Evolutionary conservation across 2,329 filamentous ascomycete genomes (phyloP).

Genomic region (Ophiostoma ulmi): DNA sequence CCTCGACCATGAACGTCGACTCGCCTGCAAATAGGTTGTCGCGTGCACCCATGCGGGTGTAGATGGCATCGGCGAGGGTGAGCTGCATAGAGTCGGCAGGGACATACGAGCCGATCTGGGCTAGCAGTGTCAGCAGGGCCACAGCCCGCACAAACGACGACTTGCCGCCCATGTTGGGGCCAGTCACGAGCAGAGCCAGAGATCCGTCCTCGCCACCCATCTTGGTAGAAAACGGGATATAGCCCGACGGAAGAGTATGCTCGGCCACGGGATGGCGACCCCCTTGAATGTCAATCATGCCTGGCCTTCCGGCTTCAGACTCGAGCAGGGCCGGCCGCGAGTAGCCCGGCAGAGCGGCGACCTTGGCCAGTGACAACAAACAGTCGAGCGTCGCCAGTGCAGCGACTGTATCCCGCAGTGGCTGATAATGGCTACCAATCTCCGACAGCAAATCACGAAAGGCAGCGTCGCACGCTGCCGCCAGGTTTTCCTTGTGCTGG

Average conservation of each 20-base stretch:
- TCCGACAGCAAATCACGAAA: conserved; percentile 66
- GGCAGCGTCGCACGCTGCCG: conserved; percentile 82
- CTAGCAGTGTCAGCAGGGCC: conserved; percentile 87
- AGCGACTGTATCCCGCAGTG: conserved; percentile 81
- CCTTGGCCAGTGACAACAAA: conserved; percentile 75
- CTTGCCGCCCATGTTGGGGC: conserved; percentile 98
- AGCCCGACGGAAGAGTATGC: conserved; percentile 74
- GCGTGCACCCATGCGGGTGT: conserved; percentile 91
- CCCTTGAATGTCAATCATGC: conserved; percentile 60
- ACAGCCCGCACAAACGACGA: conserved; percentile 94
- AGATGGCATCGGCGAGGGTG: conserved; percentile 83
- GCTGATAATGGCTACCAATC: conserved; percentile 80
- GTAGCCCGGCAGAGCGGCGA: conserved; percentile 84
- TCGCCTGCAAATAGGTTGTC: conserved; percentile 96
- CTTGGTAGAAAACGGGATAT: conserved; percentile 83
- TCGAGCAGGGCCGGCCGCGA: conserved; percentile 56
- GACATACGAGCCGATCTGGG: conserved; percentile 90
- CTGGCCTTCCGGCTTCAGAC: conserved; percentile 39
- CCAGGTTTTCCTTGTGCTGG: conserved; percentile 88
- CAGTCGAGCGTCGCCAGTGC: conserved; percentile 85
- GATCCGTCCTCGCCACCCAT: conserved; percentile 57
- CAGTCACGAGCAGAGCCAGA: conserved; percentile 76
- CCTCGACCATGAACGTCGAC: conserved; percentile 96
- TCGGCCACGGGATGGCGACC: conserved; percentile 96
- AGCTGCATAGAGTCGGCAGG: conserved; percentile 70